Conservation (phyloP, 208 protist genomes). For the Trypanosoma brucei region DNA sequence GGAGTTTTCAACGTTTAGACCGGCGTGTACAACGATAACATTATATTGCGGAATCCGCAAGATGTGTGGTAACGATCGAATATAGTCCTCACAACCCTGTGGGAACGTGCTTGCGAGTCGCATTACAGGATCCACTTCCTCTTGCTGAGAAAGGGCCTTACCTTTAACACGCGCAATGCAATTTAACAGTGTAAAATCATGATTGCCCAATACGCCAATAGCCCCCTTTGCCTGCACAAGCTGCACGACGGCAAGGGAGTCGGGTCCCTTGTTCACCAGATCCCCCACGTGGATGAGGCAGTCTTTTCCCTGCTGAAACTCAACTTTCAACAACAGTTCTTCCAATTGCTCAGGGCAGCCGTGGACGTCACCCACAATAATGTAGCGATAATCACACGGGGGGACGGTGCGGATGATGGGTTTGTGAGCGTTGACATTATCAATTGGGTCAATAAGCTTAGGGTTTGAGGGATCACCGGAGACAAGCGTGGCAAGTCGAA, state of each 20-base stretch:
- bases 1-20: constrained; percentile 49
- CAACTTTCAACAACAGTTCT: constrained; percentile 72
- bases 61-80: constrained; percentile 78
- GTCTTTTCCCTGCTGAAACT: constrained; percentile 68
- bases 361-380: constrained; percentile 89
- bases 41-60: constrained; percentile 79
- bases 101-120: constrained; percentile 64
- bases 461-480: constrained; percentile 31
- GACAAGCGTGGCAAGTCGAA: constrained; percentile 8
- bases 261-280: constrained; percentile 87
- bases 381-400: constrained; percentile 47
- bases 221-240: constrained; percentile 58
- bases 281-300: constrained; percentile 82
- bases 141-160: constrained; percentile 27
- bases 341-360: constrained; percentile 81
- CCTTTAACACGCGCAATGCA: constrained; percentile 44
- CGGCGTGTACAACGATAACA: constrained; percentile 83
- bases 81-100: constrained; percentile 73
- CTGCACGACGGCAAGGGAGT: constrained; percentile 74
- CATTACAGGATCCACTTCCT: constrained; percentile 77
- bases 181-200: constrained; percentile 83
- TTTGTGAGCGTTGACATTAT: constrained; percentile 53
- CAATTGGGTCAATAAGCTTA: constrained; percentile 42
- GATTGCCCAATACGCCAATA: constrained; percentile 84
- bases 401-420: constrained; percentile 69